Base-by-base conservation (phyloP, 164 flowering plant species). In the Nymphaea colorata region DNA sequence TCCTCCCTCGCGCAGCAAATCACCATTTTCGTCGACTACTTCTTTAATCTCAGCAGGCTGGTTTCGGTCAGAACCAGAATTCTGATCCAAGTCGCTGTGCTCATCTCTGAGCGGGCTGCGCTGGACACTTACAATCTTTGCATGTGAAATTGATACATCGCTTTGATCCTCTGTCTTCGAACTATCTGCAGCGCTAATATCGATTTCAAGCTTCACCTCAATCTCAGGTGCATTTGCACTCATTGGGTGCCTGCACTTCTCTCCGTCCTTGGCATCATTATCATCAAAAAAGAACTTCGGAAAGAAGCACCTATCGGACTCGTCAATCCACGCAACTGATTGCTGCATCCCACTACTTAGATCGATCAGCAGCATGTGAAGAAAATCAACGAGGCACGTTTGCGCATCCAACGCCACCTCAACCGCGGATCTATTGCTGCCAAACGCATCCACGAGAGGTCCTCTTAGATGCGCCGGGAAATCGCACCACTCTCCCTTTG, bases 301-400 rank as follows among this genome's bases (percentile, higher is more conserved):
- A 18, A 75, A 75, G 63, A 67, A 75, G 57, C 77, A 71, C 4
- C 68, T 59, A 43, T 62, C 69, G 12, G 69, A 64, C 61, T 71
- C 74, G 61, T 75, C 77, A 42, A 75, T 71, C 77, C 77, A 75
- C 41, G 77, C 77, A 18, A 75, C 57, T 4, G 77, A 72, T 51
- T 63, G 66, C 64, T 68, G 57, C 36, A 51, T 12, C 7, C 77
- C 74, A 47, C 68, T 67, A 36, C 61, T 41, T 65, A 75, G 45
- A 65, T 71, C 62, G 42, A 71, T 41, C 16, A 57, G 62, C 67
- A 68, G 42, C 77, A 75, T 75, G 67, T 55, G 61, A 42, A 68
- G 18, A 61, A 75, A 67, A 67, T 75, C 77, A 2, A 75, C 43
- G 6, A 75, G 15, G 60, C 45, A 59, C 36, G 3, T 25, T 16